Conservation (phyloP, 2,329 filamentous ascomycete species). For the Cytospora paraplurivora region DNA sequence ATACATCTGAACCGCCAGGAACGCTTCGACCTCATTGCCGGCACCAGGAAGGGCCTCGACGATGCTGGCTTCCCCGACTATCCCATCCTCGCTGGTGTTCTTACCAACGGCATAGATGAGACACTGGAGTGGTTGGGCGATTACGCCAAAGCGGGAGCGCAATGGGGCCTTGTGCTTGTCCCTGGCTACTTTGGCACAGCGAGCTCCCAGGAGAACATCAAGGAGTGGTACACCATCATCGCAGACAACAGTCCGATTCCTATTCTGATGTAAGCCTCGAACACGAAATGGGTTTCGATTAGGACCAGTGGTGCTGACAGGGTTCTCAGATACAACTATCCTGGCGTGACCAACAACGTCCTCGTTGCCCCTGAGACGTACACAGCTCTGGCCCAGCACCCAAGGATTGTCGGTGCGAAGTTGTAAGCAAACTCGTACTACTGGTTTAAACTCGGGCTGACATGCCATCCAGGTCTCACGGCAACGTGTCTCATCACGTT, state of each 20-base stretch:
- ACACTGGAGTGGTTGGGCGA: conserved; percentile 51
- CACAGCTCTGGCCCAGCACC: conserved; percentile 57
- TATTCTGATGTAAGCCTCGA: conserved; percentile 55
- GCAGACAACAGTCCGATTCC: conserved; percentile 62
- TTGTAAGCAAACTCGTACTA: conserved; percentile 41
- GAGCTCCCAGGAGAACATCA: conserved; percentile 59
- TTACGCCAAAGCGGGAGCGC: conserved; percentile 58
- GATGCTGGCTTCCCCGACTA: conserved; percentile 58
- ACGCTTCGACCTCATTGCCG: conserved; percentile 55
- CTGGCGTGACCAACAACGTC: conserved; percentile 66
- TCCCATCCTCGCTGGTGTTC: conserved; percentile 63
- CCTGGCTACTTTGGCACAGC: conserved; percentile 66
- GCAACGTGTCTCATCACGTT: conserved; percentile 64
- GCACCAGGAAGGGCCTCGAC: conserved; percentile 57
- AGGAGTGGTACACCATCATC: conserved; percentile 63
- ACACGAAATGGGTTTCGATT: not conserved
- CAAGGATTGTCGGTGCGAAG: conserved; percentile 70
- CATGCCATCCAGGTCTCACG: conserved; percentile 51
- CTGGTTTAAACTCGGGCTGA: not conserved
- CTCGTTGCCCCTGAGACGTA: conserved; percentile 61
- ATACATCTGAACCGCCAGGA: conserved; percentile 63
- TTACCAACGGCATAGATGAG: conserved; percentile 62
- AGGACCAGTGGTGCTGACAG: conserved; percentile 7
- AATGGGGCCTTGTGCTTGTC: conserved; percentile 64
- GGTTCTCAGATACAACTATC: conserved; percentile 54